Conservation (phyloP, 805 yeast species). For the Grigorovia yakushimaensis region DNA sequence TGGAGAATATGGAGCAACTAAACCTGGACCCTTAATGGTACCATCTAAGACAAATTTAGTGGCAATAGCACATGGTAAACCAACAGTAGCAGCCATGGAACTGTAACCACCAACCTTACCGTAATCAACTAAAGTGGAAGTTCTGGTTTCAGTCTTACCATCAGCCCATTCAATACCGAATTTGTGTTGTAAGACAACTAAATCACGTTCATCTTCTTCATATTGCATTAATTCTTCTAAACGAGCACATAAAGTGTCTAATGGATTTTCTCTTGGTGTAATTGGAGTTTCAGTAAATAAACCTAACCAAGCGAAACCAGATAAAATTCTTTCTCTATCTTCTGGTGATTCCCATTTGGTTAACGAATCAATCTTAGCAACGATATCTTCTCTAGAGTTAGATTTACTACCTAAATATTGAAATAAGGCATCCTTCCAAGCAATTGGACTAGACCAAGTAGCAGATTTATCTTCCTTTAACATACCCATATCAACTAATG, state of each 20-base stretch:
- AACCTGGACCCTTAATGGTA: conserved; percentile 65
- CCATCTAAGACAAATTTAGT: conserved; percentile 78
- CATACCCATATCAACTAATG: conserved; percentile 87
- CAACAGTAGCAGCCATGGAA: conserved; percentile 97
- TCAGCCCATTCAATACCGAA: conserved; percentile 96
- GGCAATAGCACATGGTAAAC: conserved; percentile 98
- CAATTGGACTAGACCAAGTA: conserved; percentile 43
- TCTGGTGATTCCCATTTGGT: conserved; percentile 72
- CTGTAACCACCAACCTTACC: conserved; percentile 87
- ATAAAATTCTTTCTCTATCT: conserved; percentile 76
- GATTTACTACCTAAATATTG: conserved; percentile 67
- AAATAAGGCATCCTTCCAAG: conserved; percentile 88
- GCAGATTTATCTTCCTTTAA: conserved; percentile 65
- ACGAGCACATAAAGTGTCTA: conserved; percentile 95
- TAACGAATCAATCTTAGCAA: conserved; percentile 64
- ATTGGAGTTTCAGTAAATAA: conserved; percentile 67
- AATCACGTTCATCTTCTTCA: conserved; percentile 89
- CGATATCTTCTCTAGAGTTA: conserved; percentile 57
- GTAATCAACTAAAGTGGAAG: conserved; percentile 89
- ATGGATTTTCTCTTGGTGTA: conserved; percentile 86
- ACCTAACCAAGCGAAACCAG: conserved; percentile 92
- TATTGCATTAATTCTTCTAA: conserved; percentile 93
- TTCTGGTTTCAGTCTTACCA: conserved; percentile 83
- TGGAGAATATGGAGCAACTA: conserved; percentile 86
- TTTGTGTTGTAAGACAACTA: conserved; percentile 93